A percentile compares a stretch with the other conserved stretches of the same genome.
Conservation (phyloP, 2,329 filamentous ascomycete species). For the Cercospora berteroae region DNA sequence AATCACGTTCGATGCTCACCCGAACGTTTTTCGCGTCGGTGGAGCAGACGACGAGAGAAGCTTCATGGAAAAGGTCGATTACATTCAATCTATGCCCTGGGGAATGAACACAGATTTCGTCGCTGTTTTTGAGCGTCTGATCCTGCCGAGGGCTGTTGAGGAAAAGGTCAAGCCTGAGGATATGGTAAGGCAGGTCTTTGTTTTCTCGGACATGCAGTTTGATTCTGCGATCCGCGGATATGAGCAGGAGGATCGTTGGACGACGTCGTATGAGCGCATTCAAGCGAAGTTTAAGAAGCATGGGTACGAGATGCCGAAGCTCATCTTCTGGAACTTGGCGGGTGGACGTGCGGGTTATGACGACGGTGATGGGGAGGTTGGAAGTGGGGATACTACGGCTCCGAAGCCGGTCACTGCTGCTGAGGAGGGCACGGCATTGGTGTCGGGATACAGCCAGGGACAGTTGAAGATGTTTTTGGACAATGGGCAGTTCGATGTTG, state of each 20-base stretch:
- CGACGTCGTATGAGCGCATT: slow-evolving; percentile 53
- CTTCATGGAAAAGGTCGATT: slow-evolving; percentile 45
- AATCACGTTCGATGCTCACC: slow-evolving; percentile 53
- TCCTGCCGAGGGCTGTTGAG: slow-evolving; percentile 54
- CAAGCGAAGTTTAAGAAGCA: slow-evolving; percentile 46
- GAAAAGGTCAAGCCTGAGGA: slow-evolving; percentile 54
- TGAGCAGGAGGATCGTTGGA: slow-evolving; percentile 37
- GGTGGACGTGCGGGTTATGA: slow-evolving; percentile 37
- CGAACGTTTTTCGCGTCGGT: slow-evolving; percentile 46
- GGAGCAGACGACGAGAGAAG: slow-evolving; percentile 35
- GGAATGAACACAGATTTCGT: slow-evolving; percentile 53
- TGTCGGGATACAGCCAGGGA: slow-evolving; percentile 58
- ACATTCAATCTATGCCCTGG: slow-evolving; percentile 41
- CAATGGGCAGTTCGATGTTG: slow-evolving; percentile 46
- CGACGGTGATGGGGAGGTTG: not conserved
- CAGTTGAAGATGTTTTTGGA: slow-evolving; percentile 60
- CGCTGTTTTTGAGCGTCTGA: slow-evolving; percentile 54
- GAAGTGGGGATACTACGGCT: slow-evolving; percentile 31
- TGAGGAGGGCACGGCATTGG: slow-evolving; percentile 49
- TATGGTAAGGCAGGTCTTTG: slow-evolving; percentile 61
- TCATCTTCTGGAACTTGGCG: slow-evolving; percentile 62
- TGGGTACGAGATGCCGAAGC: slow-evolving; percentile 58
- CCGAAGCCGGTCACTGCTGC: slow-evolving; percentile 53
- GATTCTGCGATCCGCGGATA: slow-evolving; percentile 38
- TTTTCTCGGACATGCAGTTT: slow-evolving; percentile 64